These are phyloP conservation scores for Apiospora pterosperma DNA, from an alignment of 2,329 filamentous ascomycete genomes.

Conservation along the genomic window DNA sequence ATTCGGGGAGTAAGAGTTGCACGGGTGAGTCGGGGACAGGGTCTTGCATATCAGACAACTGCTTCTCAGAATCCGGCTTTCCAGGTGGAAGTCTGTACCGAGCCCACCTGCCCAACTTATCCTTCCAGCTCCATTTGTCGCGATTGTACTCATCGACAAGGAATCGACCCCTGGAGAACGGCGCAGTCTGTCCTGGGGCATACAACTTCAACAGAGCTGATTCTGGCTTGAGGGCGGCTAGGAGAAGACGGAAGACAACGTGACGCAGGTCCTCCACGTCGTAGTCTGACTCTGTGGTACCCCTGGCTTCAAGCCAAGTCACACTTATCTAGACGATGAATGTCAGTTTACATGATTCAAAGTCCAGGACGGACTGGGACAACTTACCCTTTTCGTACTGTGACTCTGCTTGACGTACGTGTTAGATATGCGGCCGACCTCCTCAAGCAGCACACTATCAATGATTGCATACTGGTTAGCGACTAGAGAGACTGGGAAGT, in stretches of 20 bases:
- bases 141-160: slow-evolving; percentile 24
- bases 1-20: neutral
- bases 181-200: neutral
- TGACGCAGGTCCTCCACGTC: slow-evolving; percentile 38
- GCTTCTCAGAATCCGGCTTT: neutral
- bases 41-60: neutral
- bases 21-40: neutral
- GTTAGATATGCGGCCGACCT: slow-evolving; percentile 36
- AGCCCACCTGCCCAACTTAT: slow-evolving; percentile 31
- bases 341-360: slow-evolving; percentile 5
- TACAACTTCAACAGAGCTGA: slow-evolving; percentile 20
- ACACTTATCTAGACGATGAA: slow-evolving; percentile 27
- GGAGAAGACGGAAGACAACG: slow-evolving; percentile 42
- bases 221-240: slow-evolving; percentile 26
- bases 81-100: slow-evolving; percentile 24
- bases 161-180: slow-evolving; percentile 21
- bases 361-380: neutral
- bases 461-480: neutral
- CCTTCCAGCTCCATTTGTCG: slow-evolving; percentile 33
- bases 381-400: slow-evolving; percentile 19
- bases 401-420: slow-evolving; percentile 17
- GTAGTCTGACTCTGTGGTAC: slow-evolving; percentile 9
- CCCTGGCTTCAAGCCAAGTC: slow-evolving; percentile 36
- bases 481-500: neutral
- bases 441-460: slow-evolving; percentile 23